Evolutionary conservation across 2,329 filamentous ascomycete species (phyloP).

Genomic region (Cladosporium sp.): DNA sequence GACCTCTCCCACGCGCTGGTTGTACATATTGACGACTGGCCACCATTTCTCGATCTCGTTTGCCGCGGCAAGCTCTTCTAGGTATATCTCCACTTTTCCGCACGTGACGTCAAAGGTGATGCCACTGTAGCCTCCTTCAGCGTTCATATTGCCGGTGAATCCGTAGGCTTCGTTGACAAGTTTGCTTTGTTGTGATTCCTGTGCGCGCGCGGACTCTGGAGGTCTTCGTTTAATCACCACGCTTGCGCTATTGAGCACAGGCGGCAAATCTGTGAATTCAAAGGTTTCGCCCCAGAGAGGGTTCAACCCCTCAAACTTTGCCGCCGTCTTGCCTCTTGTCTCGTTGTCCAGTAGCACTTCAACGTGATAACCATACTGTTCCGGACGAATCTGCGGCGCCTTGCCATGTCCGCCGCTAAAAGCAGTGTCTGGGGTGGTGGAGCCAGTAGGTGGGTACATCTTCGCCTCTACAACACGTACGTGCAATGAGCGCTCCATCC

Average conservation of each 20-base stretch:
- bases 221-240: constrained; percentile 64
- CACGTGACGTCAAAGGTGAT: constrained; percentile 48
- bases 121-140: constrained; percentile 40
- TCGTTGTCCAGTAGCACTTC: constrained; percentile 78
- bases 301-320: constrained; percentile 64
- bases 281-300: constrained; percentile 82
- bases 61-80: constrained; percentile 72
- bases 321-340: constrained; percentile 68
- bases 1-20: constrained; percentile 75
- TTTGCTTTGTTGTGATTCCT: constrained; percentile 35
- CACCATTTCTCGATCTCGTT: constrained; percentile 83
- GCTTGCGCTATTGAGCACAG: constrained; percentile 63
- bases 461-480: constrained; percentile 60
- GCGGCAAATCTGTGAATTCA: constrained; percentile 69
- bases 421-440: constrained; percentile 16
- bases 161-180: constrained; percentile 36
- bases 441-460: constrained; percentile 36
- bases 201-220: constrained; percentile 26
- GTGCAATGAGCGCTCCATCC: constrained; percentile 58
- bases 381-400: constrained; percentile 13
- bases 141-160: constrained; percentile 26
- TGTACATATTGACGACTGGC: constrained; percentile 69
- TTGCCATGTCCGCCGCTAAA: constrained; percentile 23
- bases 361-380: constrained; percentile 65
- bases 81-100: constrained; percentile 73